A percentile compares a stretch with the other conserved stretches of the same genome.
Conservation (phyloP, 2,329 filamentous ascomycete species). For the Lachnum nothofagi region DNA sequence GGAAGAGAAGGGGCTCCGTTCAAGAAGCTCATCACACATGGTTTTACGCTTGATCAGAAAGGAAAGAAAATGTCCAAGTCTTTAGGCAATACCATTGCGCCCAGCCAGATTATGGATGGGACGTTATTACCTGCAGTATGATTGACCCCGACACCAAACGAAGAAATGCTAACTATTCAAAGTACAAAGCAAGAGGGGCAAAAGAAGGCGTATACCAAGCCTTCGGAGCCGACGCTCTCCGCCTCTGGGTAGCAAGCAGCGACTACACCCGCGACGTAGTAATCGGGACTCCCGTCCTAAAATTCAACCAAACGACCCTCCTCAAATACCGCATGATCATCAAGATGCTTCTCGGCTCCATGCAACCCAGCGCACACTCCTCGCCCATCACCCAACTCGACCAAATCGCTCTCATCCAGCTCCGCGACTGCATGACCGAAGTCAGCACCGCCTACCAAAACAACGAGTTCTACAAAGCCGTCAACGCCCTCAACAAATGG, state of each 20-base stretch:
- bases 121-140: conserved; percentile 60
- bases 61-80: conserved; percentile 99
- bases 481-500: conserved; percentile 72
- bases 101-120: conserved; percentile 79
- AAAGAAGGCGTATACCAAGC: conserved; percentile 52
- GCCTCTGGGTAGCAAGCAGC: conserved; percentile 85
- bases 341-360: conserved; percentile 81
- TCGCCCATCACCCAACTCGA: conserved; percentile 57
- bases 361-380: conserved; percentile 43
- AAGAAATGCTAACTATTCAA: background rate
- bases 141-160: conserved; percentile 28
- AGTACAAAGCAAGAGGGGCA: conserved; percentile 45
- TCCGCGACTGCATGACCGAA: conserved; percentile 58
- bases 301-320: conserved; percentile 68
- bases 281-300: conserved; percentile 72
- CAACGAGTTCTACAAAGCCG: conserved; percentile 78
- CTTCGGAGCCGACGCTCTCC: conserved; percentile 79
- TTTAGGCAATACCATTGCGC: conserved; percentile 79
- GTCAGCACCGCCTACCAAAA: conserved; percentile 62
- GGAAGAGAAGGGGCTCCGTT: conserved; percentile 59
- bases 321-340: conserved; percentile 85
- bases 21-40: conserved; percentile 86
- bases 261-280: conserved; percentile 87
- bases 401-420: conserved; percentile 70
- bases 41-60: conserved; percentile 81